Evolutionary conservation across 2,329 filamentous ascomycete genomes (phyloP), one percentile per base, ranked within the genome.

Genomic region (Tolypocladium nubicola): DNA sequence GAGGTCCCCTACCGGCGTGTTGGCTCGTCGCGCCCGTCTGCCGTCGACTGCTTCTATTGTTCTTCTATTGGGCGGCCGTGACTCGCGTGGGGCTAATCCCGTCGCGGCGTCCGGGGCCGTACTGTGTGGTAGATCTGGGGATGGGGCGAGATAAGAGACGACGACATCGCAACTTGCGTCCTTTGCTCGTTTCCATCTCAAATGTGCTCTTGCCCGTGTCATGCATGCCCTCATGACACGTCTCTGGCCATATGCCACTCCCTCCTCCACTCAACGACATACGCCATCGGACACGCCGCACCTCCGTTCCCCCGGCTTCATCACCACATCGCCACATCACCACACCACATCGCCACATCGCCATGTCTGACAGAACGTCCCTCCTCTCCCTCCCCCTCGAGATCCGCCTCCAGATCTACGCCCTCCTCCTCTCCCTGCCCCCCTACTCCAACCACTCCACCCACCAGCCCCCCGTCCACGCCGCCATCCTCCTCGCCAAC

Each of bases 351-450:
- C 47, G 1, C 26, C 16, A 4, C 19, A 10, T 13, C 23, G 6
- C 16, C 47, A 50, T 50, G 47, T 50, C 47, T 8, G 47, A 50
- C 3, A n/a, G 10, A 8, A 8, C 47, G 2, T 50, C 62, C 53
- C 65, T 79, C 60, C 69, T 79, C 43, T 67, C 68, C 55, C 70
- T 79, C 30, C 75, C 76, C 39, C 62, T 73, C 53, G 76, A 79
- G 63, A 68, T 79, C 62, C 76, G 76, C 43, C 71, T 77, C 57
- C 70, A 78, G 56, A 75, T 79, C 60, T 78, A 78, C 68, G 58
- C 64, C 26, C 64, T 73, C 60, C 75, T 79, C 54, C 73, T 79
- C 57, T 59, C 65, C 60, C 65, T 74, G 50, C 62, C 67, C 6
- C 71, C 69, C 47, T 66, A 63, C 61, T 63, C 63, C 58, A 60